Evolutionary conservation across 225 moss, liverwort and hornwort species (phyloP).

Genomic region (Sphagnum contortum): DNA sequence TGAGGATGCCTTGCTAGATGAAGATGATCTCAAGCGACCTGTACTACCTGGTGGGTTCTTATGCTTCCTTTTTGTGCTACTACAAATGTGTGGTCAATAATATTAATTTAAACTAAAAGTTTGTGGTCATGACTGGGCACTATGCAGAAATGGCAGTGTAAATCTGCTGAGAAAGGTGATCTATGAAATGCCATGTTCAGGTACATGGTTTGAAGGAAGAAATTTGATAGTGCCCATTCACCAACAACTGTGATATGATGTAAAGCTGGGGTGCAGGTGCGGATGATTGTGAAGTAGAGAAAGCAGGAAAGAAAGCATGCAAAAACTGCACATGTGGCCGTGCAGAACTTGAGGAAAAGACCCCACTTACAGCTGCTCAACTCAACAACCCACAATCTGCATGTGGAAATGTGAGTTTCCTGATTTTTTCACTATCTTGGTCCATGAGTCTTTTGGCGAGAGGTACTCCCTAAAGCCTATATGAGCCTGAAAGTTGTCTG

Average conservation of each 20-base stretch:
- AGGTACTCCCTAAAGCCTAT: too few relatives aligned
- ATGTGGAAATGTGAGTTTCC: slow-evolving; percentile 75
- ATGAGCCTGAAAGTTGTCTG: too few relatives aligned
- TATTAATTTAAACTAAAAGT: too few relatives aligned
- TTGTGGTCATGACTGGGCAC: too few relatives aligned
- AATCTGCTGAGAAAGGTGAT: too few relatives aligned
- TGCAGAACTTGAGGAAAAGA: slow-evolving; percentile 69
- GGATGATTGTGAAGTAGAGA: slow-evolving; percentile 76
- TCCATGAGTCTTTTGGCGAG: too few relatives aligned
- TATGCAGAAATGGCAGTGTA: too few relatives aligned
- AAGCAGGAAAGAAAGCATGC: slow-evolving; percentile 74
- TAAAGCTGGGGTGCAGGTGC: slow-evolving; percentile 22
- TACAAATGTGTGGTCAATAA: too few relatives aligned
- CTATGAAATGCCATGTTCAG: too few relatives aligned
- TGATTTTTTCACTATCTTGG: background rate
- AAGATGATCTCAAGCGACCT: slow-evolving; percentile 47
- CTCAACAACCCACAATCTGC: slow-evolving; percentile 84
- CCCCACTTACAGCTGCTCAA: slow-evolving; percentile 60
- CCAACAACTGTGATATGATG: too few relatives aligned
- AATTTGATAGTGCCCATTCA: too few relatives aligned
- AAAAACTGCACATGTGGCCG: slow-evolving; percentile 97
- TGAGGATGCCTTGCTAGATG: slow-evolving; percentile 53
- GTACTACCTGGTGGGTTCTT: slow-evolving; percentile 10
- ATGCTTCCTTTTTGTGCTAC: background rate
- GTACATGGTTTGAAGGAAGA: too few relatives aligned